Conservation (phyloP, 2,329 filamentous ascomycete genomes). For the Nigrograna mackinnonii region DNA sequence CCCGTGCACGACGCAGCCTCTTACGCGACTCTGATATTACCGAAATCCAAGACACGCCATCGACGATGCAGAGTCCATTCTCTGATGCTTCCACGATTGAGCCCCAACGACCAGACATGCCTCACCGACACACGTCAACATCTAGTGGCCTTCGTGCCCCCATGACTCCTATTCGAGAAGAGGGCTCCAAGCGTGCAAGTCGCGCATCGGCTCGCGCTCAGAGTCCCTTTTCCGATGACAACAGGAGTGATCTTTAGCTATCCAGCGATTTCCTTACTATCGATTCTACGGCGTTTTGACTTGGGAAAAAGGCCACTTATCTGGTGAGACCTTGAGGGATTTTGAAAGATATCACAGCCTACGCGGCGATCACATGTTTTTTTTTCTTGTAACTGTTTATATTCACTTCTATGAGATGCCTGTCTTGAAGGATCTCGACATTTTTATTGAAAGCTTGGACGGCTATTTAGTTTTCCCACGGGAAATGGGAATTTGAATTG, state of each 20-base stretch:
- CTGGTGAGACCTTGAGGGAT: conserved; percentile 2
- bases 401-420: too few relatives aligned
- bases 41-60: conserved; percentile 42
- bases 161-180: conserved; percentile 52
- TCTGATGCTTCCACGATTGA: conserved; percentile 31
- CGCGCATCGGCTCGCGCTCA: conserved; percentile 32
- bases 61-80: conserved; percentile 37
- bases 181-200: conserved; percentile 45
- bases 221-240: conserved; percentile 38
- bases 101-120: conserved; percentile 20
- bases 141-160: conserved; percentile 30
- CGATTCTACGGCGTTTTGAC: conserved; percentile 6
- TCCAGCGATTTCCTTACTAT: too few relatives aligned
- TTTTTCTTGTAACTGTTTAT: conserved; percentile 15
- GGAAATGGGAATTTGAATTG: too few relatives aligned
- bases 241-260: conserved; percentile 31
- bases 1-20: conserved; percentile 33
- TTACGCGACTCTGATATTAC: conserved; percentile 35
- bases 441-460: too few relatives aligned
- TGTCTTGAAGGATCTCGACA: too few relatives aligned
- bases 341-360: conserved; percentile 13
- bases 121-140: conserved; percentile 32
- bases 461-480: too few relatives aligned
- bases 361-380: conserved; percentile 4
- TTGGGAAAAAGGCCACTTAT: too few relatives aligned